Conservation (phyloP, 2,329 filamentous ascomycete species). For the Aspergillus flavus region DNA sequence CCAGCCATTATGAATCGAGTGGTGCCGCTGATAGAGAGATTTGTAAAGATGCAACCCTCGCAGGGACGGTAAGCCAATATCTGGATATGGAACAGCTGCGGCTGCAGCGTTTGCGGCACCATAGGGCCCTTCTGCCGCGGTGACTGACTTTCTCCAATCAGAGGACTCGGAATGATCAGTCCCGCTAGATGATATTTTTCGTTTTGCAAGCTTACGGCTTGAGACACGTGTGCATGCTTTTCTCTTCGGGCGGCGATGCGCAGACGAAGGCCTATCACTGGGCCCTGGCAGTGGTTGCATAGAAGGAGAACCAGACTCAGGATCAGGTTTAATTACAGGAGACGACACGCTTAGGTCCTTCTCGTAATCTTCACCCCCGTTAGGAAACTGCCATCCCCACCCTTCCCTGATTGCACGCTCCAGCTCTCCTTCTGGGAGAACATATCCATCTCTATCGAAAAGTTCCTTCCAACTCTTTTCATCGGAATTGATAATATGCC, state of each 20-base stretch:
- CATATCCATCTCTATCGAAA: constrained; percentile 81
- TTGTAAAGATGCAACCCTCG: constrained; percentile 92
- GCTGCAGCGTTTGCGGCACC: constrained; percentile 83
- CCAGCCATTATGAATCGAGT: constrained; percentile 90
- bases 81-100: constrained; percentile 76
- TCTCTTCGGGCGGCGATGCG: constrained; percentile 46
- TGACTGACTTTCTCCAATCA: constrained; percentile 50
- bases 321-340: constrained; percentile 41
- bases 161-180: constrained; percentile 44
- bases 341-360: constrained; percentile 69
- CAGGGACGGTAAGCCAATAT: constrained; percentile 75
- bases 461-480: constrained; percentile 96
- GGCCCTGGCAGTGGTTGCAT: constrained; percentile 27
- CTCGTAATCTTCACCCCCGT: constrained; percentile 74
- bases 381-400: constrained; percentile 96
- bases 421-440: constrained; percentile 77
- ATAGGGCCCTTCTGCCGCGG: constrained; percentile 75
- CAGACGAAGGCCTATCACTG: constrained; percentile 28
- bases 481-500: constrained; percentile 85
- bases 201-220: constrained; percentile 59
- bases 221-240: constrained; percentile 51
- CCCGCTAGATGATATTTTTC: constrained; percentile 53
- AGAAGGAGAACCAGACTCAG: constrained; percentile 30
- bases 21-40: constrained; percentile 88
- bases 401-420: constrained; percentile 84